phyloP scores from a whole-genome alignment of 164 flowering plant species.

The Amborella trichopoda region DNA sequence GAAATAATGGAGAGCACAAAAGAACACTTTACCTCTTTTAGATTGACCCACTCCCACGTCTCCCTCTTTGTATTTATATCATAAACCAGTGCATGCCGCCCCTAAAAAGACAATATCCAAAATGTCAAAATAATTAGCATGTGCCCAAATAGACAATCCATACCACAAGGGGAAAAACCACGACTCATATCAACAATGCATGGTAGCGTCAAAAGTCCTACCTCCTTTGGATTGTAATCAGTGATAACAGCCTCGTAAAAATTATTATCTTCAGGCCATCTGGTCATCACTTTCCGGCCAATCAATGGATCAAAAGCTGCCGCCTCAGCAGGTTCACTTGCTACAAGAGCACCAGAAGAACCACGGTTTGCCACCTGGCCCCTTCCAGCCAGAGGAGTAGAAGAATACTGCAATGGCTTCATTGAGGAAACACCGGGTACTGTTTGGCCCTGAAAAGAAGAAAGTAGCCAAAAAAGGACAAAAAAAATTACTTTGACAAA shows the following conservation, averaged over 20 bases:
- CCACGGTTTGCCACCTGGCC: conserved; percentile 40
- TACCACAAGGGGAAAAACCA: no score
- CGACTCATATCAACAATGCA: no score
- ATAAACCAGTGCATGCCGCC: conserved; percentile 38
- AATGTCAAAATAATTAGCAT: no score
- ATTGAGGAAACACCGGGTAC: conserved; percentile 27
- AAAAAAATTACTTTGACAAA: not conserved
- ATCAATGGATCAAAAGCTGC: conserved; percentile 39
- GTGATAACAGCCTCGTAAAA: conserved; percentile 93
- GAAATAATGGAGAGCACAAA: not conserved
- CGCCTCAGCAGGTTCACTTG: conserved; percentile 40
- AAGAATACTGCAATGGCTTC: conserved; percentile 40
- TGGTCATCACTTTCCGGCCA: conserved; percentile 82
- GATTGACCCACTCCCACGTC: conserved; percentile 49
- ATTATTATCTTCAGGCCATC: conserved; percentile 94
- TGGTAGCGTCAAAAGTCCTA: no score
- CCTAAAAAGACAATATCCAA: no score
- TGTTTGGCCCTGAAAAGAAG: conserved; percentile 11
- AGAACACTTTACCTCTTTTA: conserved; percentile 42
- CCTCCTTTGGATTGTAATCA: conserved; percentile 58
- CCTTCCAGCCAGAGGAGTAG: conserved; percentile 42
- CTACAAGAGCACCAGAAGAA: conserved; percentile 31
- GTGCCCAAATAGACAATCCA: no score
- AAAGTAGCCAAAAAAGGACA: not conserved
- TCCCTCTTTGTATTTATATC: conserved; percentile 32